Base-by-base conservation (phyloP, 495 filamentous ascomycete genomes). In the Penicillium robsamsonii region DNA sequence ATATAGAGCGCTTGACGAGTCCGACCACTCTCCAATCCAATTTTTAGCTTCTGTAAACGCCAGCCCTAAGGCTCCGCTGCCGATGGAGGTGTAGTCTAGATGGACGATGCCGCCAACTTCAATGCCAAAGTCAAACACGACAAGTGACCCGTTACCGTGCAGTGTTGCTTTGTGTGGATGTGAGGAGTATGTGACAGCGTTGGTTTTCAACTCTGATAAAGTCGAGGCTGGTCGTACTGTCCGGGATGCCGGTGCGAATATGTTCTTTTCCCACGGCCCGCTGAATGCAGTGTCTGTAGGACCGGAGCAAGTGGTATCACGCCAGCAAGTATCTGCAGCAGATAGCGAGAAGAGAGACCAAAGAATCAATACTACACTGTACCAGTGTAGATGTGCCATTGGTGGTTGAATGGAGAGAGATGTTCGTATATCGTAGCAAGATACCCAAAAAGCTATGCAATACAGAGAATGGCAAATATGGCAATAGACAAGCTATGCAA, bases 11-110 rank as follows among this genome's bases (percentile, higher is more conserved):
- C 81, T 85, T 13, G 80, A 84, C 0, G 76, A 77, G 60, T 87
- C 84, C 1, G 82, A 85, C 67, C 70, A 74, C 59, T 81, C 74
- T 44, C 84, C 83, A 57, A 85, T 81, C 75, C 77, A 87, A 50
- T 85, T 79, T 57, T 81, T 84, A 2, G 79, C 80, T 67, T 87
- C 85, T 4, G 80, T 78, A 61, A 87, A 87, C 5, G 84, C 84
- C 12, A 88, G 67, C 0, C 84, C 83, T 8, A 88, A 61, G 1
- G 73, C 63, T 4, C 80, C 82, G 7, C 62, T 62, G 5, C 73
- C 76, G 5, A 70, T 73, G 2, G 78, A 64, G 12, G 71, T 67
- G 50, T 79, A 85, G 7, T 75, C 59, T 17, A 84, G 57, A 10
- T 77, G 77, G 17, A 83, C 66, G 47, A 84, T 74, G 9, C 82